Evolutionary conservation across 768 basidiomycete species (phyloP), one percentile per base, ranked within the genome.

Genomic region (Pisolithus albus): DNA sequence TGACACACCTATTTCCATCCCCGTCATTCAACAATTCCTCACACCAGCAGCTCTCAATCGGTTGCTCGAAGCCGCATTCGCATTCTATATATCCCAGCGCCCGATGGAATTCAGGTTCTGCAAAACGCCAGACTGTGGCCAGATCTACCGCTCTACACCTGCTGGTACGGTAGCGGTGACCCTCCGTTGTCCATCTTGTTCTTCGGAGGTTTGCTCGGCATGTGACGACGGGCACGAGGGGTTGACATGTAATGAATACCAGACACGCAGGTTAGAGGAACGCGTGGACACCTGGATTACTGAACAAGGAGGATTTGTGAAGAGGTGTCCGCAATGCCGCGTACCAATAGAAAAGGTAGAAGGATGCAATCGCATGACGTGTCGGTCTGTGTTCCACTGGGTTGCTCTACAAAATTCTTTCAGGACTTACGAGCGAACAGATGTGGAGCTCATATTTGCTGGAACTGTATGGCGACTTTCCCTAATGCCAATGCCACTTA

Each of bases 281-380:
- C 42, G 42, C 23, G 7, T 43, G 26, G 74, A 78, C 1, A 55
- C 30, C 46, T 91, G 88, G 88, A 76, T 77, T 47, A 68, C 65
- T 50, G 63, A 67, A 18, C 79, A 85, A 59, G 79, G 50, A 0
- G 64, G 64, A 18, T 60, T 81, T 52, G 84, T 88, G 46, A 88
- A 88, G 68, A 72, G 73, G 36, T 91, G 88, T 56, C 88, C 89
- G 0, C 75, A 73, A 1, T 91, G 88, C 65, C 75, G 75, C 40
- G 75, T 82, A 16, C 72, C 72, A 16, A 88, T 91, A 52, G 85
- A 90, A 67, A 81, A 83, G 47, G 59, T 65, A 15, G 83, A 80
- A 51, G 88, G 88, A 0, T 91, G 88, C 61, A 86, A 90, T 65
- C 88, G 90, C 64, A 81, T 91, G 74, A 80, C 76, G 15, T 91